These are phyloP conservation scores for Boletus reticulatus DNA, from an alignment of 768 basidiomycete genomes.

Conservation along the genomic window DNA sequence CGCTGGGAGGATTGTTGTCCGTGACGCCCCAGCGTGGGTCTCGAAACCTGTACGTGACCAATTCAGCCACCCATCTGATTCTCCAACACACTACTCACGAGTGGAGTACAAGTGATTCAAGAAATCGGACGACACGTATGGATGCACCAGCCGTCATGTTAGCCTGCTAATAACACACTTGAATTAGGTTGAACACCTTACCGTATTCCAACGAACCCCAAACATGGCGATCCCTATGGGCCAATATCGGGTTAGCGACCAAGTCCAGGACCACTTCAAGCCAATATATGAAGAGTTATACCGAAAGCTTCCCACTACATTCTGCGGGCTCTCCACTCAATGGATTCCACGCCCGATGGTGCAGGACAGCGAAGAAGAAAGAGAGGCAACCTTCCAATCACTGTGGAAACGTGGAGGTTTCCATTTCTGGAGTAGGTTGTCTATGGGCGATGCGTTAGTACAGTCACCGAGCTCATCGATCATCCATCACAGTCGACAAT, in stretches of 20 bases:
- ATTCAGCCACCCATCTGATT: no score
- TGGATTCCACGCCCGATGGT: conserved; percentile 7
- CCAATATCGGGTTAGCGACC: conserved; percentile 5
- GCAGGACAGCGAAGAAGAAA: conserved; percentile 9
- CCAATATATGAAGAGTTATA: conserved; percentile 5
- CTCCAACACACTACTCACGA: no score
- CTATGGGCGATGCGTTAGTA: neutral
- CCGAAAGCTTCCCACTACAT: conserved; percentile 2
- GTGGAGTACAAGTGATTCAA: conserved; percentile 14
- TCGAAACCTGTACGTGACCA: no score
- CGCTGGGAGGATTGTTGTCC: conserved; percentile 95
- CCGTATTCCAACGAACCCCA: conserved; percentile 17
- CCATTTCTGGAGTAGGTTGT: conserved; percentile 8
- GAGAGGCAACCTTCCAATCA: neutral
- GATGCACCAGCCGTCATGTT: neutral
- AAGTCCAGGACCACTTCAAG: conserved; percentile 12
- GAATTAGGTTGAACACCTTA: conserved; percentile 5
- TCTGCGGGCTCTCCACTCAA: neutral
- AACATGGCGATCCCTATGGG: conserved; percentile 14
- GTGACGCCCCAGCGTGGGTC: no score
- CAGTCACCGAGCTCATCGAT: neutral
- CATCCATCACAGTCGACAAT: neutral
- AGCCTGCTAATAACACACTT: neutral
- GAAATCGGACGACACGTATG: conserved; percentile 13
- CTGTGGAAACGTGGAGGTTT: conserved; percentile 12